Evolutionary conservation across 2,329 filamentous ascomycete species (phyloP).

Genomic region (Penicillium janthinellum): DNA sequence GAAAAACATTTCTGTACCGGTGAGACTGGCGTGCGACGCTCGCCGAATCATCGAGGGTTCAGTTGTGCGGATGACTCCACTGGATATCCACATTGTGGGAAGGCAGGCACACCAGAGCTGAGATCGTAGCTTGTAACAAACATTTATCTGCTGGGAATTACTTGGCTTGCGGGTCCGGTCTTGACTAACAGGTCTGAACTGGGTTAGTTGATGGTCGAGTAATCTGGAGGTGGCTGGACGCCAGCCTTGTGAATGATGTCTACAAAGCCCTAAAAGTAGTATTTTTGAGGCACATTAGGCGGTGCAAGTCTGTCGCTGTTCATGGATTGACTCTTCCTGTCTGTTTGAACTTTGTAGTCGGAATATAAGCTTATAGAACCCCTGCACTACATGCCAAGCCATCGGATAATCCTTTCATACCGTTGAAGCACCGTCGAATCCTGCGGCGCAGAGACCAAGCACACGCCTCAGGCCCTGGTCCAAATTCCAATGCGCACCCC

Average conservation of each 20-base stretch:
- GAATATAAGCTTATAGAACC: not conserved
- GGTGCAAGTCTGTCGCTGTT: not conserved
- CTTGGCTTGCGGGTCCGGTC: not conserved
- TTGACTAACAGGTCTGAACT: not conserved
- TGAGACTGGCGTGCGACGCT: constrained; percentile 14
- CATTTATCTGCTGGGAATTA: not conserved
- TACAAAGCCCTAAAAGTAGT: no score
- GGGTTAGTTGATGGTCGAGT: not conserved
- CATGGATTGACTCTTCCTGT: no score
- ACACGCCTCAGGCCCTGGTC: not conserved
- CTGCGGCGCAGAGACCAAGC: not conserved
- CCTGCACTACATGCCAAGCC: not conserved
- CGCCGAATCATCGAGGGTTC: not conserved
- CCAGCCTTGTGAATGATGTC: not conserved
- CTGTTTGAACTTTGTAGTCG: not conserved
- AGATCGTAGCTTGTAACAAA: constrained; percentile 15
- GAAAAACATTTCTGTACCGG: constrained; percentile 18
- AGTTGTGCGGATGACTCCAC: not conserved
- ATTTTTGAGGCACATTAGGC: not conserved
- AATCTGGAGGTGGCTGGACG: constrained; percentile 20
- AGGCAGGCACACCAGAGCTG: constrained; percentile 12
- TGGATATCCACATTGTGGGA: not conserved
- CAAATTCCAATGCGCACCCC: not conserved
- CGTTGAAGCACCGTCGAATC: not conserved
- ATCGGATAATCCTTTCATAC: not conserved